These are phyloP conservation scores for Lolium multiflorum DNA, from an alignment of 176 grass and related monocot genomes.

Conservation along the genomic window DNA sequence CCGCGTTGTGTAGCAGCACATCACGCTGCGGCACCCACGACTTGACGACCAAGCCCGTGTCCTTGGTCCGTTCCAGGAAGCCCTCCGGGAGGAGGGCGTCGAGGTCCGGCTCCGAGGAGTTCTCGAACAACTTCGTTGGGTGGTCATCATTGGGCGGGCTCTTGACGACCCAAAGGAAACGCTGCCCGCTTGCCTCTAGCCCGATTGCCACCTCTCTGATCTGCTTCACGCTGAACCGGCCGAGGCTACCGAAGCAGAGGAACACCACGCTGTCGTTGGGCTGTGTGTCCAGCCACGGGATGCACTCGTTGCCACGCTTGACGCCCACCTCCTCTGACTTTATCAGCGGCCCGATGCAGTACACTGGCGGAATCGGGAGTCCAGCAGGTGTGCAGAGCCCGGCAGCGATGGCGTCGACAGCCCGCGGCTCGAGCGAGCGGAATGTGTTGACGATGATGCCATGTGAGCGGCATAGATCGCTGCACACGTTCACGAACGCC, in stretches of 20 bases:
- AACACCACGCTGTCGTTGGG: constrained; percentile 49
- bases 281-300: constrained; percentile 64
- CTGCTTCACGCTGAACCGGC: constrained; percentile 55
- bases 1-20: constrained; percentile 57
- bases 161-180: constrained; percentile 63
- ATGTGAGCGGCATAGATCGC: neutral
- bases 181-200: constrained; percentile 57
- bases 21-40: constrained; percentile 69
- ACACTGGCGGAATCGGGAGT: constrained; percentile 17
- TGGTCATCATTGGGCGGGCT: constrained; percentile 38
- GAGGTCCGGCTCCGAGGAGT: constrained; percentile 40
- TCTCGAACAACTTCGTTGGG: constrained; percentile 21
- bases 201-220: constrained; percentile 55
- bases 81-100: constrained; percentile 52
- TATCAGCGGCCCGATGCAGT: constrained; percentile 68
- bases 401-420: constrained; percentile 31
- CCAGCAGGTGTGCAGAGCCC: constrained; percentile 40
- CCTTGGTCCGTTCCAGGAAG: constrained; percentile 54
- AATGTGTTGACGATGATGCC: constrained; percentile 73
- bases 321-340: constrained; percentile 52
- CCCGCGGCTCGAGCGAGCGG: constrained; percentile 48
- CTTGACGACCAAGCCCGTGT: constrained; percentile 45
- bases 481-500: neutral
- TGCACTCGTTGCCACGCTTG: constrained; percentile 32
- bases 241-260: constrained; percentile 70